Conservation (phyloP, 306 rosid genomes). For the Corylus americana region DNA sequence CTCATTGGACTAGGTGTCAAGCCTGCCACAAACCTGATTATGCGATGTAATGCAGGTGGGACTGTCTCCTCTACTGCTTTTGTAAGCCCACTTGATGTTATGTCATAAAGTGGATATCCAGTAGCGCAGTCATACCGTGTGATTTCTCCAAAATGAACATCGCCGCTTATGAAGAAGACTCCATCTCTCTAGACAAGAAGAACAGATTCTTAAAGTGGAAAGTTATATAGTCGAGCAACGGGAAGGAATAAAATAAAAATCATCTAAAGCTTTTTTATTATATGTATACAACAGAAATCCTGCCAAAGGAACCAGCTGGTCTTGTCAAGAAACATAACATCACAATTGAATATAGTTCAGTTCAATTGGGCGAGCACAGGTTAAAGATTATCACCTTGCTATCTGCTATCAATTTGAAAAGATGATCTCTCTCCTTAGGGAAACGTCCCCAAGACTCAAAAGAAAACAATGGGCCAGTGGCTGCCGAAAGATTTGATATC, state of each 20-base stretch:
- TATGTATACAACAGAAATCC: not conserved
- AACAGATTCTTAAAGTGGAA: slow-evolving; percentile 16
- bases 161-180: slow-evolving; percentile 77
- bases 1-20: slow-evolving; percentile 74
- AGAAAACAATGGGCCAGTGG: slow-evolving; percentile 52
- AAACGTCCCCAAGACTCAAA: slow-evolving; percentile 86
- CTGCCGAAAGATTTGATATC: slow-evolving; percentile 76
- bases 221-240: not conserved
- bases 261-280: slow-evolving; percentile 24
- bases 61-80: slow-evolving; percentile 66
- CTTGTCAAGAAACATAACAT: slow-evolving; percentile 6
- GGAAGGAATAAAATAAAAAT: not conserved
- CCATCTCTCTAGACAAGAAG: slow-evolving; percentile 60
- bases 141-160: slow-evolving; percentile 90
- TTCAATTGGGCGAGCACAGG: slow-evolving; percentile 1
- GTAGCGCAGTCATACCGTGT: slow-evolving; percentile 73
- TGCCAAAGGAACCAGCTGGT: not conserved
- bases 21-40: slow-evolving; percentile 64
- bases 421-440: slow-evolving; percentile 74
- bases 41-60: slow-evolving; percentile 46
- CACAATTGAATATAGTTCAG: not conserved
- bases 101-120: slow-evolving; percentile 71
- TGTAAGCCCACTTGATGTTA: slow-evolving; percentile 81
- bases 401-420: slow-evolving; percentile 66
- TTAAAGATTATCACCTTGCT: slow-evolving; percentile 55